Evolutionary conservation across 345 rosid species (phyloP), one percentile per base, ranked within the genome.

Genomic region (Hevea brasiliensis): DNA sequence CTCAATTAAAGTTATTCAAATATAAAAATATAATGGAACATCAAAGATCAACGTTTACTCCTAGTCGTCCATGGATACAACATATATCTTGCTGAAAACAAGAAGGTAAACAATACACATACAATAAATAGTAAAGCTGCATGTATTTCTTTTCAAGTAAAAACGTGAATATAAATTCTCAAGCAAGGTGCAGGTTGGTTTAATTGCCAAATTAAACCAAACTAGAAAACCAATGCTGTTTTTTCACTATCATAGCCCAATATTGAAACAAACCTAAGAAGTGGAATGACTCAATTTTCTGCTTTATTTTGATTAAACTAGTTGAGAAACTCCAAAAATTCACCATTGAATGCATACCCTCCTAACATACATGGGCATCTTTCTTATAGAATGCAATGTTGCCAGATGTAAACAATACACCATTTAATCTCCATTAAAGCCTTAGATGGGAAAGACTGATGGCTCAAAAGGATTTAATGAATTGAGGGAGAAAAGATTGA

Each of bases 21-120:
- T 9, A 44, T 44, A 44, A 44, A 44, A 13, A 44, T 27, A 64
- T 0, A 42, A 42, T n/a, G 14, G 48, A 64, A 64, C 15, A 21
- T 18, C 21, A 11, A 10, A n/a, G 1, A 64, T 4, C 24, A 40
- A 63, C 0, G 40, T n/a, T 4, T 9, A 62, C 3, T 42, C 53
- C 32, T 44, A 20, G 11, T 64, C 9, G 0, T 64, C 17, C 53
- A 64, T 44, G 21, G 32, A 6, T 23, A 42, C 8, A 12, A 17
- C 68, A 61, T 26, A 61, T 17, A 61, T 11, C n/a, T 42, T 44
- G 47, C 68, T 44, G 68, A 65, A 44, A 65, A 65, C 35, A 23
- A 14, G 21, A 41, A 21, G 51, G 67, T 50, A 41, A 42, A 64
- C 6, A 64, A 41, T 11, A 64, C 2, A 20, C 4, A 48, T 50